Evolutionary conservation across 331 rosid species (phyloP).

Genomic region (Rhamnella rubrinervis): DNA sequence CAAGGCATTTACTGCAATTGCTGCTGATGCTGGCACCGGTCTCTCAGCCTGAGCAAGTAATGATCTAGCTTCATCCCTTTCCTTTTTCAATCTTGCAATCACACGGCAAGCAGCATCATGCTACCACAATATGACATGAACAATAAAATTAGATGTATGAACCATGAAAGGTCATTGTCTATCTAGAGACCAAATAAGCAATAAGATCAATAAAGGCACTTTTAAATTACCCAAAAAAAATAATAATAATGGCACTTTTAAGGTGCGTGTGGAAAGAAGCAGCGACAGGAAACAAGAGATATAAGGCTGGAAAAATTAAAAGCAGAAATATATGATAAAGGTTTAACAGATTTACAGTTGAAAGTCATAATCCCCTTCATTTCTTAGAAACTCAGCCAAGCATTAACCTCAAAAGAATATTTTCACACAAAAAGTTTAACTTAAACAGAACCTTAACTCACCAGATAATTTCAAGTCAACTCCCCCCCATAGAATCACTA

Average conservation of each 20-base stretch:
- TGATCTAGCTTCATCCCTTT: conserved; percentile 90
- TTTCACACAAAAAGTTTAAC: no score
- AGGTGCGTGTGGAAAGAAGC: no score
- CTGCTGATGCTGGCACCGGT: conserved; percentile 48
- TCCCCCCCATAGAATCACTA: background rate
- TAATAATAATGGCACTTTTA: background rate
- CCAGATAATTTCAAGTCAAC: no score
- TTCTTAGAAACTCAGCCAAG: no score
- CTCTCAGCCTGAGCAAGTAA: conserved; percentile 91
- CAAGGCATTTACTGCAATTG: conserved; percentile 49
- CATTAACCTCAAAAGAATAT: no score
- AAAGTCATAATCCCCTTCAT: no score
- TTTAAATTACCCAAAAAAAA: background rate
- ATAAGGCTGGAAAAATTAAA: no score
- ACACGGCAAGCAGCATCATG: conserved; percentile 99
- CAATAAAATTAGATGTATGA: conserved; percentile 20
- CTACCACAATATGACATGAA: conserved; percentile 42
- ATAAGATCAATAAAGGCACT: background rate
- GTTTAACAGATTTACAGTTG: no score
- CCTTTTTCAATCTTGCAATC: conserved; percentile 92
- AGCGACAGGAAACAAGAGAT: no score
- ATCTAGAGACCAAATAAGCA: background rate
- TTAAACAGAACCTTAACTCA: no score
- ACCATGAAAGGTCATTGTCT: conserved; percentile 10
- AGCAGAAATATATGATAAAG: no score